These are phyloP conservation scores for Saccharomycopsis olivae DNA, from an alignment of 805 yeast species.

Conservation along the genomic window DNA sequence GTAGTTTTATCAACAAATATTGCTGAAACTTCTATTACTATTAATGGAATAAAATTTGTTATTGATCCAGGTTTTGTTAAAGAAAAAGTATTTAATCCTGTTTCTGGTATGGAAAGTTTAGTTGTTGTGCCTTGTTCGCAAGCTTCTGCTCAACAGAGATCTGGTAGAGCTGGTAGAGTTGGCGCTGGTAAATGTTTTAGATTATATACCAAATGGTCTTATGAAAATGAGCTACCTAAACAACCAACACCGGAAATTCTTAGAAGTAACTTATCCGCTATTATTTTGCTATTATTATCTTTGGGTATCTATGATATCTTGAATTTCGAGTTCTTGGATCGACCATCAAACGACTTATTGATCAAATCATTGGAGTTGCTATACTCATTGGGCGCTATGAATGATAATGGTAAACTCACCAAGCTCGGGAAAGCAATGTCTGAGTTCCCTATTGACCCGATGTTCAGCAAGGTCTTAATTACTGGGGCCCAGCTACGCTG, in stretches of 20 bases:
- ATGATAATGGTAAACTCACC: constrained; percentile 69
- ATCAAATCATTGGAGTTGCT: constrained; percentile 68
- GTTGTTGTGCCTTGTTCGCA: constrained; percentile 82
- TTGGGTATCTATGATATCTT: constrained; percentile 78
- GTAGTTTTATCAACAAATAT: constrained; percentile 92
- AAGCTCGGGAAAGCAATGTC: constrained; percentile 77
- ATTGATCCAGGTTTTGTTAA: constrained; percentile 94
- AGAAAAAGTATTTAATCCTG: constrained; percentile 80
- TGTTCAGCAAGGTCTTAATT: constrained; percentile 67
- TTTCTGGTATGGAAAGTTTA: constrained; percentile 81
- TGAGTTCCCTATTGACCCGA: constrained; percentile 86
- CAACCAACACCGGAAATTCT: constrained; percentile 90
- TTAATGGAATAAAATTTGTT: constrained; percentile 90
- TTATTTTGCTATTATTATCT: constrained; percentile 66
- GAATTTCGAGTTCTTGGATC: constrained; percentile 83
- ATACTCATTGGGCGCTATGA: constrained; percentile 82
- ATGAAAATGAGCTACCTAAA: constrained; percentile 60
- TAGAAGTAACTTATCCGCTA: constrained; percentile 68
- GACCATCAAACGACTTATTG: constrained; percentile 67
- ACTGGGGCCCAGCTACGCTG: constrained; percentile 34
- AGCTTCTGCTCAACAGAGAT: constrained; percentile 93
- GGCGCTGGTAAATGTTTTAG: constrained; percentile 95
- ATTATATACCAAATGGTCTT: constrained; percentile 77
- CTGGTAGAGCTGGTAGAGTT: constrained; percentile 97
- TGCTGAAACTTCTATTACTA: constrained; percentile 94